phyloP scores from a whole-genome alignment of 1,284 basidiomycete genomes.

The Ceratobasidium sp. region DNA sequence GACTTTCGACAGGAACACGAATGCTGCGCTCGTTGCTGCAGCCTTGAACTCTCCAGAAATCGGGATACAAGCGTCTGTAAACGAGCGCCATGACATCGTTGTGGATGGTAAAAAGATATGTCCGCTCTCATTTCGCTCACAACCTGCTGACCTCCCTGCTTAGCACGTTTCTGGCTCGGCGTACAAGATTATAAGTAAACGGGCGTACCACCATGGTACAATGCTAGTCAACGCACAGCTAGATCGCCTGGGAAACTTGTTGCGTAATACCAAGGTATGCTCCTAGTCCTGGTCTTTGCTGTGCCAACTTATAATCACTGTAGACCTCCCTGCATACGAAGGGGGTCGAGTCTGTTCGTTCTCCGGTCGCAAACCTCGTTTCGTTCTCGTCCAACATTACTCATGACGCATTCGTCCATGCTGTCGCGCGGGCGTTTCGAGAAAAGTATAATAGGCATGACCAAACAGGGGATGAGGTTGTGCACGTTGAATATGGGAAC shows the following conservation, averaged over 20 bases:
- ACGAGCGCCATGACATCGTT: slow-evolving; percentile 92
- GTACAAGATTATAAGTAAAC: slow-evolving; percentile 91
- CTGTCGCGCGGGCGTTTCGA: slow-evolving; percentile 78
- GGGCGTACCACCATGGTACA: slow-evolving; percentile 99
- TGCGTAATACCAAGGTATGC: slow-evolving; percentile 76
- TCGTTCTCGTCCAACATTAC: slow-evolving; percentile 60
- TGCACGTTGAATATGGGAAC: slow-evolving; percentile 54
- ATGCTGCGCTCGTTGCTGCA: slow-evolving; percentile 80
- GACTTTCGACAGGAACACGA: slow-evolving; percentile 82
- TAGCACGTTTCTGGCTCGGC: slow-evolving; percentile 94
- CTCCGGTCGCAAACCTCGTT: slow-evolving; percentile 89
- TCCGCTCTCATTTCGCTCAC: slow-evolving; percentile 48
- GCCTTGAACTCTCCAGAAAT: slow-evolving; percentile 74
- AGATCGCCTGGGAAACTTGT: slow-evolving; percentile 73
- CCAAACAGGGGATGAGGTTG: background rate
- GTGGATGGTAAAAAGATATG: slow-evolving; percentile 87
- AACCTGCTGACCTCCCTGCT: slow-evolving; percentile 44
- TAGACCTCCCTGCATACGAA: slow-evolving; percentile 74
- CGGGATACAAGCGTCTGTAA: slow-evolving; percentile 78
- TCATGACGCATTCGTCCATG: slow-evolving; percentile 77
- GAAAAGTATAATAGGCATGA: slow-evolving; percentile 62
- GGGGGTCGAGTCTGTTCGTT: slow-evolving; percentile 91
- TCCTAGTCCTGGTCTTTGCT: background rate
- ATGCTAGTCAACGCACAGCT: slow-evolving; percentile 93
- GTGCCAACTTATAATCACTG: slow-evolving; percentile 42